Conservation (phyloP, 2,329 filamentous ascomycete species). For the Calonectria pseudoturangicola region DNA sequence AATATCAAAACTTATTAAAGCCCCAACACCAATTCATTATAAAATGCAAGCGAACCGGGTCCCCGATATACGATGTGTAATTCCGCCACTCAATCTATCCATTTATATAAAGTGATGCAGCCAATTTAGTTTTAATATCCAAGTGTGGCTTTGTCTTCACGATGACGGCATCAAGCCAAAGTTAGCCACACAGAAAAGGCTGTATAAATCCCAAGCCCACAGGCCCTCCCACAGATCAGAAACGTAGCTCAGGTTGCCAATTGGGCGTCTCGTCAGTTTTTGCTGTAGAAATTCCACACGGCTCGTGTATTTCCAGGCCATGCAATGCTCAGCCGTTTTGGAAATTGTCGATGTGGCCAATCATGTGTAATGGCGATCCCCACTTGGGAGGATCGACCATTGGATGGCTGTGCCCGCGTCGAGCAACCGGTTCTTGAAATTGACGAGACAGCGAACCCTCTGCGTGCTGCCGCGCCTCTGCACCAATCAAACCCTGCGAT, state of each 20-base stretch:
- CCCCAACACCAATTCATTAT: no score
- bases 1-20: no score
- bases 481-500: slow-evolving; percentile 3
- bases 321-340: not conserved
- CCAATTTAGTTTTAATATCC: no score
- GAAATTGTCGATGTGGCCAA: slow-evolving; percentile 29
- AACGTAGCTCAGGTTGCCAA: not conserved
- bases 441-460: slow-evolving; percentile 27
- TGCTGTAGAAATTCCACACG: no score
- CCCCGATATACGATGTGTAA: no score
- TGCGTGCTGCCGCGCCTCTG: not conserved
- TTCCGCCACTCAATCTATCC: no score
- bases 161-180: not conserved
- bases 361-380: not conserved
- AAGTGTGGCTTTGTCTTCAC: not conserved
- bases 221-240: no score
- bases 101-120: no score
- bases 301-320: slow-evolving; percentile 5
- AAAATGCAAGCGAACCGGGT: no score
- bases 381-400: not conserved
- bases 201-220: not conserved
- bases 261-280: not conserved
- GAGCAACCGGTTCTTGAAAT: not conserved
- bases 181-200: not conserved
- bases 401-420: slow-evolving; percentile 4